Evolutionary conservation across 1,139 yeast genomes (phyloP).

Genomic region (Candida neerlandica): DNA sequence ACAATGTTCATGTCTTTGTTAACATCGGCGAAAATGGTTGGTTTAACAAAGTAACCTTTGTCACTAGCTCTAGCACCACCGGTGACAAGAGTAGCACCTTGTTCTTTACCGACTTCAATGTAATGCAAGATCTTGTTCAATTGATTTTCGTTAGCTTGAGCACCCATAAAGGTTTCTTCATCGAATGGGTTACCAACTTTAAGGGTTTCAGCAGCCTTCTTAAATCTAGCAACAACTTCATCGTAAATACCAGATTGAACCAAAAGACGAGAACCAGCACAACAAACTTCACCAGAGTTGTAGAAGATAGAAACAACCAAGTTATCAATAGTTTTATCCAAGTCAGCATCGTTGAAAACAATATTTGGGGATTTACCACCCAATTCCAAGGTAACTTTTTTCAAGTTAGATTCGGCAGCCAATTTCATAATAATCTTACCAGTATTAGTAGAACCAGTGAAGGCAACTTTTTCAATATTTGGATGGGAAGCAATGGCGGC

Average conservation of each 20-base stretch:
- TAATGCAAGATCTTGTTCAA: slow-evolving; percentile 73
- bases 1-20: slow-evolving; percentile 67
- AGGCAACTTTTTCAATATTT: slow-evolving; percentile 74
- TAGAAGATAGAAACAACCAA: slow-evolving; percentile 59
- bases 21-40: slow-evolving; percentile 78
- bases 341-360: slow-evolving; percentile 72
- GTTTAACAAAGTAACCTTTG: slow-evolving; percentile 78
- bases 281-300: slow-evolving; percentile 89
- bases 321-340: slow-evolving; percentile 62
- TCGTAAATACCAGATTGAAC: slow-evolving; percentile 79
- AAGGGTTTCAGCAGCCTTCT: slow-evolving; percentile 56
- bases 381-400: slow-evolving; percentile 80
- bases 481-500: slow-evolving; percentile 70
- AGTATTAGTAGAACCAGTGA: slow-evolving; percentile 83
- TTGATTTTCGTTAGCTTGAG: slow-evolving; percentile 79
- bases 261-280: slow-evolving; percentile 83
- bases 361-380: slow-evolving; percentile 89
- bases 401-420: slow-evolving; percentile 68
- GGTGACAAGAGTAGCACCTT: slow-evolving; percentile 73
- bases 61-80: slow-evolving; percentile 74
- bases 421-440: slow-evolving; percentile 76
- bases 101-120: slow-evolving; percentile 71
- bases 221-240: slow-evolving; percentile 59
- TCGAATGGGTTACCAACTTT: slow-evolving; percentile 81
- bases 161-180: slow-evolving; percentile 74